Percentiles rank a stretch among this genome's conserved stretches.
phyloP scores from a whole-genome alignment of 192 early-diverging fungal genomes.

The Coemansia reversa region DNA sequence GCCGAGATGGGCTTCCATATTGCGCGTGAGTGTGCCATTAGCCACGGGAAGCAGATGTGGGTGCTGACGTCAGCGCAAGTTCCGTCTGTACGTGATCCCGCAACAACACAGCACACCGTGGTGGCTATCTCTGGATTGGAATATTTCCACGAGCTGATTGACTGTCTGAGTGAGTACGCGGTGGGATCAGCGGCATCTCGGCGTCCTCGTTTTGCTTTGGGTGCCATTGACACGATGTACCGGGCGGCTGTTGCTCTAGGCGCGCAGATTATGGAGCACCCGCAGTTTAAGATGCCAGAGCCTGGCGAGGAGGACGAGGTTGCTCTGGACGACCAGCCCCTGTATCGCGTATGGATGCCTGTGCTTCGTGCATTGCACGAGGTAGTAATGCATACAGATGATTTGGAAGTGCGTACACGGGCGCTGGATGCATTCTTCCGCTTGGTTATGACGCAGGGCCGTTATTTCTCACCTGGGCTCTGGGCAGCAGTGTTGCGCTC shows the following conservation, averaged over 20 bases:
- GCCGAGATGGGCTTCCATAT: conserved; percentile 72
- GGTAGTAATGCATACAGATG: conserved; percentile 85
- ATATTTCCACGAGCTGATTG: conserved; percentile 52
- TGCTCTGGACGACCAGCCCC: conserved; percentile 58
- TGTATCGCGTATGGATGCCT: conserved; percentile 81
- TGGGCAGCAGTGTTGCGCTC: conserved; percentile 83
- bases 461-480: conserved; percentile 68
- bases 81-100: not conserved
- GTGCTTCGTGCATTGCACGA: conserved; percentile 85
- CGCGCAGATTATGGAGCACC: conserved; percentile 27
- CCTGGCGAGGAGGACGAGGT: conserved; percentile 1
- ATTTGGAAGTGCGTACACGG: conserved; percentile 87
- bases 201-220: conserved; percentile 41
- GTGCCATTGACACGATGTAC: conserved; percentile 47
- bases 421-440: conserved; percentile 84
- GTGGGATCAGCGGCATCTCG: conserved; percentile 18
- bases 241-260: conserved; percentile 24
- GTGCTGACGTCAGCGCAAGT: conserved; percentile 10
- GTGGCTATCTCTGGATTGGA: conserved; percentile 39
- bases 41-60: conserved; percentile 44
- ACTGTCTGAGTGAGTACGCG: conserved; percentile 48
- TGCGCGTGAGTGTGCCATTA: conserved; percentile 40
- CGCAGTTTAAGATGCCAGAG: not conserved
- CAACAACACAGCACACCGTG: not conserved
- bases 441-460: conserved; percentile 74